phyloP scores from a whole-genome alignment of 257 asterid genomes.

The Solanum sejunctum region DNA sequence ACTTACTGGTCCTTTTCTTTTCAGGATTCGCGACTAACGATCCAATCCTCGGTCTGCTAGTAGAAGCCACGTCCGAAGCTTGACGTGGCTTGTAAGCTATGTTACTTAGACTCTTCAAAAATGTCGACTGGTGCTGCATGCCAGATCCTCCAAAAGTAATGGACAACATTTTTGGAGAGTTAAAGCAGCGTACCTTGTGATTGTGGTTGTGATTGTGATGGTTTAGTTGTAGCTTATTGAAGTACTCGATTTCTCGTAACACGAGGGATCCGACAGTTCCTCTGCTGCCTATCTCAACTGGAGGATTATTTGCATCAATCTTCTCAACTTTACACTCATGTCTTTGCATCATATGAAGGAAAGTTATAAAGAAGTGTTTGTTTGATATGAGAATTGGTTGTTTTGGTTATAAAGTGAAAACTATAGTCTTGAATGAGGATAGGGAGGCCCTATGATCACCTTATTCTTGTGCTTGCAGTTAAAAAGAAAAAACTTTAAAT shows the following conservation, averaged over 20 bases:
- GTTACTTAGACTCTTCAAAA: background rate
- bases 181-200: background rate
- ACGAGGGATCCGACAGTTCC: conserved; percentile 39
- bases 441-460: conserved; percentile 28
- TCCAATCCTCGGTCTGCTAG: conserved; percentile 15
- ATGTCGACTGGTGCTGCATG: background rate
- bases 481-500: conserved; percentile 23
- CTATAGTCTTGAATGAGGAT: conserved; percentile 1
- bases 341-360: background rate
- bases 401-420: conserved; percentile 12
- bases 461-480: conserved; percentile 47
- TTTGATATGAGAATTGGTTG: background rate
- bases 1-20: conserved; percentile 34
- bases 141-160: background rate
- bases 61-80: background rate
- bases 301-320: conserved; percentile 23
- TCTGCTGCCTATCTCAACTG: conserved; percentile 27
- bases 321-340: background rate
- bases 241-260: conserved; percentile 24
- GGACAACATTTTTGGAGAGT: background rate
- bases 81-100: background rate
- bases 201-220: background rate
- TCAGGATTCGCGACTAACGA: conserved; percentile 6
- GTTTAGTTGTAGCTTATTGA: conserved; percentile 11
- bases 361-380: background rate